A percentile compares a stretch with the other conserved stretches of the same genome.
phyloP scores from a whole-genome alignment of 2,329 filamentous ascomycete genomes.

The Calonectria montana region DNA sequence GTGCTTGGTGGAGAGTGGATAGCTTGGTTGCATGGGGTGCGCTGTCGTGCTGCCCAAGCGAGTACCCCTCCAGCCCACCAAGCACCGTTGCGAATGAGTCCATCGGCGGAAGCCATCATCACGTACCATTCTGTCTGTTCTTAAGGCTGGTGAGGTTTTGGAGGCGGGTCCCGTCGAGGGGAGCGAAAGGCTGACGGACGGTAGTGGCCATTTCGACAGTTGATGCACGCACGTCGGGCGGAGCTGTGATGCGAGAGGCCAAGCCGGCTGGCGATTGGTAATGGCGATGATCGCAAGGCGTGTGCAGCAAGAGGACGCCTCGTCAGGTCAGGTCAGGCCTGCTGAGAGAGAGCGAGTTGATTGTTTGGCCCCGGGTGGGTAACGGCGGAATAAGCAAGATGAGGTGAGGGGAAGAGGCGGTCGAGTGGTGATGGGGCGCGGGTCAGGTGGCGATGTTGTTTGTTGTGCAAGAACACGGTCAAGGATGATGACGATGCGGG shows the following conservation, averaged over 20 bases:
- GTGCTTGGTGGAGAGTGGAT: slow-evolving; percentile 19
- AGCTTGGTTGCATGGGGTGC: slow-evolving; percentile 11
- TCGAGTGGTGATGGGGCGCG: neutral
- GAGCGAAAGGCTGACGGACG: slow-evolving; percentile 79
- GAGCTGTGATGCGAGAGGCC: neutral
- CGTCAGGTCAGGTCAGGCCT: slow-evolving; percentile 3
- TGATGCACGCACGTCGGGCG: slow-evolving; percentile 6
- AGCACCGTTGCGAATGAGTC: neutral
- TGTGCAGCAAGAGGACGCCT: slow-evolving; percentile 1
- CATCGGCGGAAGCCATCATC: slow-evolving; percentile 8
- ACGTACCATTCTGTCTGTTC: slow-evolving; percentile 80
- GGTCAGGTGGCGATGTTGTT: slow-evolving; percentile 20
- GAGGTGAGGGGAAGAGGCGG: neutral
- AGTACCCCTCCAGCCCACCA: neutral
- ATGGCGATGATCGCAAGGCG: neutral
- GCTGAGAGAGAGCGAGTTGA: neutral
- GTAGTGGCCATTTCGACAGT: slow-evolving; percentile 62
- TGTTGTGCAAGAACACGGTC: slow-evolving; percentile 20
- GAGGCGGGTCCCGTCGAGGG: slow-evolving; percentile 75
- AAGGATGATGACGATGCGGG: neutral
- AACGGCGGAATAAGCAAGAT: slow-evolving; percentile 8
- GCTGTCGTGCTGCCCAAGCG: slow-evolving; percentile 16
- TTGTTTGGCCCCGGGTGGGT: slow-evolving; percentile 1
- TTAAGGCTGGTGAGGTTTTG: slow-evolving; percentile 80
- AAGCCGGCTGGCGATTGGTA: neutral